These are phyloP conservation scores for Hortaea sp. DNA, from an alignment of 2,329 filamentous ascomycete genomes.

Conservation along the genomic window DNA sequence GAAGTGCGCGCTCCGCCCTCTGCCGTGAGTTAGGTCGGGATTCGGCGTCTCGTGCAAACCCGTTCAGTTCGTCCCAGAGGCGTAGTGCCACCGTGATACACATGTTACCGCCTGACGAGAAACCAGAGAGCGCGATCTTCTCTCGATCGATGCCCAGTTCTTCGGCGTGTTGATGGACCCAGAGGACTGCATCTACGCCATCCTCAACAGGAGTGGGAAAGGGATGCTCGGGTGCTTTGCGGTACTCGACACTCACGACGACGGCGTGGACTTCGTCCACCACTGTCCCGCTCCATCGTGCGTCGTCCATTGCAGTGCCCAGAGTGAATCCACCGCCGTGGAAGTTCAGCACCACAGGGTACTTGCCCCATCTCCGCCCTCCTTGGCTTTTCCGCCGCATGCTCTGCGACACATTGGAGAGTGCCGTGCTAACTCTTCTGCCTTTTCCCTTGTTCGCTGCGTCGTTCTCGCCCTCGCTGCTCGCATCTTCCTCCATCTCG, in stretches of 20 bases:
- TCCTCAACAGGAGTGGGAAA: constrained; percentile 57
- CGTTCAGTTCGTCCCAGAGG: constrained; percentile 38
- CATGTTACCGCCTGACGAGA: constrained; percentile 55
- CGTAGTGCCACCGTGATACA: constrained; percentile 52
- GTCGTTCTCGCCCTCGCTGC: constrained; percentile 5
- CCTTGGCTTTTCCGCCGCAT: constrained; percentile 17
- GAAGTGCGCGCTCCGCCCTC: constrained; percentile 9
- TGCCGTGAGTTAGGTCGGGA: not conserved
- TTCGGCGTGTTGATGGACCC: constrained; percentile 45
- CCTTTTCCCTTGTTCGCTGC: constrained; percentile 6
- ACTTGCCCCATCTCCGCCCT: constrained; percentile 32
- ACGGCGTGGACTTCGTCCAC: constrained; percentile 47
- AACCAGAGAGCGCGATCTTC: constrained; percentile 50
- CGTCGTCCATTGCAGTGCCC: constrained; percentile 50
- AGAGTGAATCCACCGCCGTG: constrained; percentile 56
- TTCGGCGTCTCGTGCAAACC: constrained; percentile 16
- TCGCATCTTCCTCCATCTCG: constrained; percentile 3
- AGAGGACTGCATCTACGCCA: constrained; percentile 51
- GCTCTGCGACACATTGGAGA: constrained; percentile 12
- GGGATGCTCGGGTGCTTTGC: constrained; percentile 50
- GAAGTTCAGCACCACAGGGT: constrained; percentile 53
- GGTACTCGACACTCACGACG: constrained; percentile 52
- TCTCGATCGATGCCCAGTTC: constrained; percentile 48
- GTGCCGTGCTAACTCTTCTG: constrained; percentile 13
- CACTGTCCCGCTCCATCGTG: constrained; percentile 48